Base-by-base conservation (phyloP, 208 protist genomes). In the Trypanosoma vivax region DNA sequence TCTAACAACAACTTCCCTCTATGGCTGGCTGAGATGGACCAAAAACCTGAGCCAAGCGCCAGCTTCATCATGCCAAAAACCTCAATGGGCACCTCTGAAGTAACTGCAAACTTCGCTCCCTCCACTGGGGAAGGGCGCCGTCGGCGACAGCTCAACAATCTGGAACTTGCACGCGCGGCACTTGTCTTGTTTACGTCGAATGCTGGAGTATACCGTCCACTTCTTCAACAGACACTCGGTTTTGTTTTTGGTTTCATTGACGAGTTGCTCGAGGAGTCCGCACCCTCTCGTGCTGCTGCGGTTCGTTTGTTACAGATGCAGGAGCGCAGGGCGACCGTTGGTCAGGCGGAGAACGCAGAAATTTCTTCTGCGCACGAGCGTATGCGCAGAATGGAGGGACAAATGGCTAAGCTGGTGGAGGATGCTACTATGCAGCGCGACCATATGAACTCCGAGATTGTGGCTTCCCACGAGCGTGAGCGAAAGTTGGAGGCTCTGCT, bases 151-250 rank as follows among this genome's bases (percentile, higher is more conserved):
- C 47, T 58, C 54, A 64, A 27, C 42, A 67, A 62, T 34, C 18
- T 93, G 18, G 81, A 93, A 60, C 50, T 93, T 14, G 60, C 76
- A 1, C 78, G 85, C 5, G 79, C 85, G 4, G 81, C 74, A 1
- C 70, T 93, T 28, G 76, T 76, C 1, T 61, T 93, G n/a, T 93
- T 87, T 42, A 61, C 72, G 14, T 90, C 81, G 45, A 90, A 90
- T 64, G 49, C 79, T 10, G 79, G 80, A 3, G 63, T 66, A 23
- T 92, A 85, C 47, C 79, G 79, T 13, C 75, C 81, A 1, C 49
- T 76, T 3, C 62, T 92, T 30, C 60, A 76, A n/a, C 74, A 77
- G 39, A 61, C 83, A 1, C 62, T 92, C 16, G 52, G 65, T 9
- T 92, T 90, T 60, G 43, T 92, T 21, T 92, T 92, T 56, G 73